Evolutionary conservation across 2,329 filamentous ascomycete species (phyloP).

Genomic region (Exutisphaerella laricina): DNA sequence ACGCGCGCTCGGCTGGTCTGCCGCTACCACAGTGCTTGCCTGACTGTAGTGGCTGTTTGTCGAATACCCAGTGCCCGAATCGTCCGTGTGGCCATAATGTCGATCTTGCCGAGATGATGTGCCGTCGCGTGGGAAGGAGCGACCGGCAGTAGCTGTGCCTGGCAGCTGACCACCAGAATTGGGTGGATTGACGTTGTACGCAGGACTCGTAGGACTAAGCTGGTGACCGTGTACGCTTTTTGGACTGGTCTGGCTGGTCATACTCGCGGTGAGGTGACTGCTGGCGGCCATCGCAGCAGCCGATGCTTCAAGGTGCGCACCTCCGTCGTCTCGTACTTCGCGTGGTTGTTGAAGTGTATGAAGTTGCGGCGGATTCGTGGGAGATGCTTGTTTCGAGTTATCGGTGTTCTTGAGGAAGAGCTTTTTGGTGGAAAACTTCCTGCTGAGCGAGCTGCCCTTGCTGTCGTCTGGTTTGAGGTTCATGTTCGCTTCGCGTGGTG

Average conservation of each 20-base stretch:
- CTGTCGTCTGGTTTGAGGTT: constrained; percentile 27
- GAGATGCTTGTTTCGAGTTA: constrained; percentile 47
- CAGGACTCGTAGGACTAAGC: constrained; percentile 47
- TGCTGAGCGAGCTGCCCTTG: constrained; percentile 44
- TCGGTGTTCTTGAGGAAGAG: constrained; percentile 40
- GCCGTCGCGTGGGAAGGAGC: constrained; percentile 30
- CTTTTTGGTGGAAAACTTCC: constrained; percentile 51
- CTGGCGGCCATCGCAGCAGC: constrained; percentile 48
- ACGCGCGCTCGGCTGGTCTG: constrained; percentile 16
- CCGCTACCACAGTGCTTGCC: constrained; percentile 19
- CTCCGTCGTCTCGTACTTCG: constrained; percentile 31
- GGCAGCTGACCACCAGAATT: constrained; percentile 24
- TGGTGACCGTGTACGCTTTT: constrained; percentile 35
- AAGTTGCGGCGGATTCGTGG: constrained; percentile 39
- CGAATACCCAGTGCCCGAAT: constrained; percentile 24
- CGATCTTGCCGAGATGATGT: constrained; percentile 17
- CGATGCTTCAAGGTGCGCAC: constrained; percentile 42
- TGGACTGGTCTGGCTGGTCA: constrained; percentile 41
- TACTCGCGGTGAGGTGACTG: constrained; percentile 47
- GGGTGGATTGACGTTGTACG: constrained; percentile 36
- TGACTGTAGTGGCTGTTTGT: constrained; percentile 25
- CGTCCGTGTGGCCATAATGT: constrained; percentile 19
- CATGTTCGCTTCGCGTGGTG: constrained; percentile 29
- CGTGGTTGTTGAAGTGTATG: constrained; percentile 28
- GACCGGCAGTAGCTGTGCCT: constrained; percentile 22